Evolutionary conservation across 2,329 filamentous ascomycete genomes (phyloP), one percentile per base, ranked within the genome.

Genomic region (Alternaria hordeiaustralica): DNA sequence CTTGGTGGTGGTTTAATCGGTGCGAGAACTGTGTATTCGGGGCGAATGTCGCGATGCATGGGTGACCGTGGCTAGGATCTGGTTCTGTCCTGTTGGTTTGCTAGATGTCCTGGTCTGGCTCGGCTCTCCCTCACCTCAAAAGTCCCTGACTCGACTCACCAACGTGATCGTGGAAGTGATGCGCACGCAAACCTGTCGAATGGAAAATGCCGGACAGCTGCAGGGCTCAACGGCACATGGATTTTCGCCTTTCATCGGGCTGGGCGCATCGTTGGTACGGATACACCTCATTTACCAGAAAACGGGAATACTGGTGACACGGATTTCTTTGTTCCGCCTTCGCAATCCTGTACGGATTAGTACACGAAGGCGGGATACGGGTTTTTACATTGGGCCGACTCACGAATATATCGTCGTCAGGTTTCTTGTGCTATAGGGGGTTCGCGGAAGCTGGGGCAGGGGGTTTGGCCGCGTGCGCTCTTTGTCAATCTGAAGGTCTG

Each of bases 1-100:
- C 33, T 55, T 41, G 53, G 28, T 53, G 49, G 30, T 53, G 49
- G 33, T 36, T 25, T 41, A 53, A 53, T 55, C 53, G 53, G 53
- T 44, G 53, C 53, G 53, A 55, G 23, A 25, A 44, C 33, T 41
- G 33, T 41, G 28, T 15, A 53, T 53, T 53, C 30, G 49, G 49
- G 20, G 28, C 49, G 49, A 53, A 41, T 53, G 12, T 55, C 18
- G 15, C 11, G 15, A 55, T 41, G 21, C 53, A 55, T 28, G 53
- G 33, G 15, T 20, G 33, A 55, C 18, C 15, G 33, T 15, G 36
- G 30, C 23, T 43, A 43, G 53, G 21, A 41, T 41, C 49, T 53
- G 49, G 20, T 53, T 53, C 28, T 41, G 49, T 30, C 49, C 13
- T 30, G 46, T 23, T 49, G 46, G 21, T 49, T n/a, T n/a, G n/a